Conservation (phyloP, 148 eudicot genomes). For the Nepenthes gracilis region DNA sequence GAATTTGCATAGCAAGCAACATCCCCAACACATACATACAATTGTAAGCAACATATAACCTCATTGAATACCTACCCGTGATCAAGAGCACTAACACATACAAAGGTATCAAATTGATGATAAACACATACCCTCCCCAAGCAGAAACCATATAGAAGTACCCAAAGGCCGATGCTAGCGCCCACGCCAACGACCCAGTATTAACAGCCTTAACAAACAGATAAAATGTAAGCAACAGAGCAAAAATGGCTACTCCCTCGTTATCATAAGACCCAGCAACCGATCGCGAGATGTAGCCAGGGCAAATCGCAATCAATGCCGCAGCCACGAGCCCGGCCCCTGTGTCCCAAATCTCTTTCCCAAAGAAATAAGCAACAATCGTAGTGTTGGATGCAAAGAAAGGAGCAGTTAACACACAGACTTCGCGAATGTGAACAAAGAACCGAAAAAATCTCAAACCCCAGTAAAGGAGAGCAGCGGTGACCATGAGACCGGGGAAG, state of each 20-base stretch:
- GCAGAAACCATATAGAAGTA: conserved; percentile 99
- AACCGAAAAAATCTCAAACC: conserved; percentile 48
- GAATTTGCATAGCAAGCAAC: conserved; percentile 97
- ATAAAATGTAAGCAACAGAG: conserved; percentile 71
- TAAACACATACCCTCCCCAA: conserved; percentile 99
- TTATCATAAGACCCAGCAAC: conserved; percentile 97
- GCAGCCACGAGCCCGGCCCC: conserved; percentile 97
- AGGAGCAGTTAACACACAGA: conserved; percentile 88
- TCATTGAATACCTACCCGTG: conserved; percentile 91
- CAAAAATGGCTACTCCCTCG: conserved; percentile 93
- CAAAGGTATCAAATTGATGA: conserved; percentile 80
- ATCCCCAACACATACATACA: conserved; percentile 85
- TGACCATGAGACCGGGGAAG: conserved; percentile 94
- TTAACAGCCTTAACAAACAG: conserved; percentile 95
- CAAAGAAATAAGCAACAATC: conserved; percentile 84
- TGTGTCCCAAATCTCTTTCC: conserved; percentile 89
- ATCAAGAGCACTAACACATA: conserved; percentile 83
- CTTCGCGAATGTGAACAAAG: conserved; percentile 86
- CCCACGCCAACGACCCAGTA: conserved; percentile 86
- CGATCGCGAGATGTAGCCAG: conserved; percentile 92
- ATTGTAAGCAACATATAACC: conserved; percentile 91
- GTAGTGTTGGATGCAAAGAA: conserved; percentile 95
- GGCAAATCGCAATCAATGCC: conserved; percentile 86
- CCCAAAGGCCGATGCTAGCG: conserved; percentile 81
- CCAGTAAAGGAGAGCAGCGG: conserved; percentile 83